Evolutionary conservation across 208 protist species (phyloP).

Genomic region (Acanthamoeba castellanii): DNA sequence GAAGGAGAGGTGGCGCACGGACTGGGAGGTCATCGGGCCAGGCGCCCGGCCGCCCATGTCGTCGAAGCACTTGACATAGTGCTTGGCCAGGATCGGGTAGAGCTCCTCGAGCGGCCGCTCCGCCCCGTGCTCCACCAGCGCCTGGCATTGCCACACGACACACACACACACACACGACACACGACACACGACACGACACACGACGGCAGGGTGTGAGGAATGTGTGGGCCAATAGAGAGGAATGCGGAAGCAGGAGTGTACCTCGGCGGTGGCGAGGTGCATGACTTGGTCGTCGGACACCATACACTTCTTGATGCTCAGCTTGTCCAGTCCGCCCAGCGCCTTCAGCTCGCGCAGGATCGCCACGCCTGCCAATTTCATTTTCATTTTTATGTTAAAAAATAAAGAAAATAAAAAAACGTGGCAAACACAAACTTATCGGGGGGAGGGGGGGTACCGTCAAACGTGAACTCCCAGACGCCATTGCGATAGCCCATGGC

Average conservation of each 20-base stretch:
- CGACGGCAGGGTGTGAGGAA: not conserved
- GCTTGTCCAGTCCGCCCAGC: conserved; percentile 19
- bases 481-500: conserved; percentile 80
- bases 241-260: not conserved
- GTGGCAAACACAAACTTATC: not conserved
- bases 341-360: not conserved
- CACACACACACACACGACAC: too few species aligned
- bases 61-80: conserved; percentile 74
- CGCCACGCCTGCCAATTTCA: not conserved
- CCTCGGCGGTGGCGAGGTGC: conserved; percentile 61
- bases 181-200: too few species aligned
- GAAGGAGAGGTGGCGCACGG: not conserved
- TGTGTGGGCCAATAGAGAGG: too few species aligned
- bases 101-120: conserved; percentile 21
- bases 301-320: not conserved
- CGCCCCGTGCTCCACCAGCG: conserved; percentile 18
- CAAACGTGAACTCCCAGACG: conserved; percentile 66
- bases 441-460: not conserved
- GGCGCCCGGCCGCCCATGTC: conserved; percentile 78
- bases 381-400: not conserved
- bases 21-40: conserved; percentile 38
- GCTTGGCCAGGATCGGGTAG: conserved; percentile 64
- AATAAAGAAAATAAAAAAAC: not conserved
- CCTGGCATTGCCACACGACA: not conserved
- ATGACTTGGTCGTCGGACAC: conserved; percentile 63